phyloP scores from a whole-genome alignment of 2,329 filamentous ascomycete genomes.

The Tolypocladium ophioglossoides region DNA sequence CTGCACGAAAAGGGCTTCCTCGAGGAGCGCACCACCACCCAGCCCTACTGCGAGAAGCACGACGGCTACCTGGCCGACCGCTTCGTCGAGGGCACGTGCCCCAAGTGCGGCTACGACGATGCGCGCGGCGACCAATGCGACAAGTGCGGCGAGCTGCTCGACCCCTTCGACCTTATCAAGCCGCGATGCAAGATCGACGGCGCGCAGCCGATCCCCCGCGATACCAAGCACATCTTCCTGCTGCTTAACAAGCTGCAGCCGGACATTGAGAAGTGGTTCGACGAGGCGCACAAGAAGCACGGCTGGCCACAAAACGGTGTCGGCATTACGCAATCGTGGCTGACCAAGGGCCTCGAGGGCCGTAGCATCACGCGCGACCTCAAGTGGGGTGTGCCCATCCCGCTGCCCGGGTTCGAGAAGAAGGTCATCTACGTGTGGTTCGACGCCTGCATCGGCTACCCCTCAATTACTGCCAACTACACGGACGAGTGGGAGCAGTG shows the following conservation, averaged over 20 bases:
- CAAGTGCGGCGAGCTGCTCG: slow-evolving; percentile 61
- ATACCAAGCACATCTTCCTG: slow-evolving; percentile 89
- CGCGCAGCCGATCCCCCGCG: slow-evolving; percentile 63
- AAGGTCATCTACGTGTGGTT: slow-evolving; percentile 91
- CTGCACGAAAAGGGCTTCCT: slow-evolving; percentile 84
- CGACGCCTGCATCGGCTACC: slow-evolving; percentile 86
- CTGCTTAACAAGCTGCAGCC: slow-evolving; percentile 73
- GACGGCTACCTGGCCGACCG: slow-evolving; percentile 73
- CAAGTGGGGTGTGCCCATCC: slow-evolving; percentile 68
- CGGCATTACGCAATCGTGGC: slow-evolving; percentile 70
- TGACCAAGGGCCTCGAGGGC: slow-evolving; percentile 73
- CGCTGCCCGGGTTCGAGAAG: slow-evolving; percentile 37
- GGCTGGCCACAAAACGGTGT: slow-evolving; percentile 67
- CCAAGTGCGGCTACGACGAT: slow-evolving; percentile 60
- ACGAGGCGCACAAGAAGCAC: slow-evolving; percentile 61
- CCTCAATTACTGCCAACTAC: slow-evolving; percentile 89
- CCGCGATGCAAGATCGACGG: slow-evolving; percentile 88
- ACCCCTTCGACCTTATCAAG: slow-evolving; percentile 67
- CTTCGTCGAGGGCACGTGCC: slow-evolving; percentile 72
- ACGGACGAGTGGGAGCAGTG: slow-evolving; percentile 84
- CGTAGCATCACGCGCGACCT: slow-evolving; percentile 88
- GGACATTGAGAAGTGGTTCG: slow-evolving; percentile 67
- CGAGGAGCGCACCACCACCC: slow-evolving; percentile 75
- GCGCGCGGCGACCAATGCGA: slow-evolving; percentile 67
- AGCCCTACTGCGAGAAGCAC: slow-evolving; percentile 82